Conservation (phyloP, 2,329 filamentous ascomycete genomes). For the Phialocephala subalpina region DNA sequence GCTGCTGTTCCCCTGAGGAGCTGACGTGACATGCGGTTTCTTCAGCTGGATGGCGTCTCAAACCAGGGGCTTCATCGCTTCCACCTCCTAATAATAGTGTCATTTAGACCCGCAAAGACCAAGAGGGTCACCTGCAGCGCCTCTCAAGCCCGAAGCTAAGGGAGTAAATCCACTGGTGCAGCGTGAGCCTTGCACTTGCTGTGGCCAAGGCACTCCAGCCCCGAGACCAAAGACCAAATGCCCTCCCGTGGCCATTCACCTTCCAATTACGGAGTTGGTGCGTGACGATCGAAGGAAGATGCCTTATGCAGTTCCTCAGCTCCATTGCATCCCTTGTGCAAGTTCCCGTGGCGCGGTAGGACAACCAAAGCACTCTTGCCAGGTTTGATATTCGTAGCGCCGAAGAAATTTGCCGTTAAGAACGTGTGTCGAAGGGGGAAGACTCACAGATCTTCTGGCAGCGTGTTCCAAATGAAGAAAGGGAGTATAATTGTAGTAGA, state of each 20-base stretch:
- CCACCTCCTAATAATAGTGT: conserved; percentile 1
- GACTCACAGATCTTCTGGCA: neutral
- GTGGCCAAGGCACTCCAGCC: neutral
- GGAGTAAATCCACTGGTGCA: neutral
- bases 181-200: neutral
- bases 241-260: conserved; percentile 4
- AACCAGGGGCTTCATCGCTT: neutral
- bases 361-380: conserved; percentile 1
- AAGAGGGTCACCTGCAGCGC: conserved; percentile 1
- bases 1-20: conserved; percentile 9
- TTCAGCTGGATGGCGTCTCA: conserved; percentile 1
- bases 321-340: neutral
- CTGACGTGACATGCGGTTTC: neutral
- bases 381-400: neutral
- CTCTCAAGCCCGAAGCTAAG: neutral
- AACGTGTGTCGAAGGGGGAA: neutral
- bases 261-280: conserved; percentile 1
- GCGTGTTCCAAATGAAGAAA: neutral
- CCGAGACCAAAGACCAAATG: conserved; percentile 6
- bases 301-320: conserved; percentile 2
- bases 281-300: too few relatives aligned
- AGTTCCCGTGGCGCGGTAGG: conserved; percentile 1
- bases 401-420: too few relatives aligned
- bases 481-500: neutral
- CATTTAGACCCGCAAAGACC: neutral